These are phyloP conservation scores for Vigna mungo DNA, from an alignment of 306 rosid species.

Conservation along the genomic window DNA sequence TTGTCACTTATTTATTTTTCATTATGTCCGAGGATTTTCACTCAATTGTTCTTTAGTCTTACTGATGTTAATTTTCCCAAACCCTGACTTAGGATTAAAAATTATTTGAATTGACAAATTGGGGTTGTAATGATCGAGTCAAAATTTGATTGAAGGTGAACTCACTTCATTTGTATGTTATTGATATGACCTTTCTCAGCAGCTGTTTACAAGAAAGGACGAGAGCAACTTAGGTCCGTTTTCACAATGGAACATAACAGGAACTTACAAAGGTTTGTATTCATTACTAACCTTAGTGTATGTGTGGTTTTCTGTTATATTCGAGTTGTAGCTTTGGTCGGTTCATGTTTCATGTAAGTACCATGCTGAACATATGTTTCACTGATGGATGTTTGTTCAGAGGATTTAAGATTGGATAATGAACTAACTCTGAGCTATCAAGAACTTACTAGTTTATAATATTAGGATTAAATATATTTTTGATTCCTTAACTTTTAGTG, in stretches of 20 bases:
- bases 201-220: conserved; percentile 73
- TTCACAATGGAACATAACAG: conserved; percentile 90
- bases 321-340: conserved; percentile 32
- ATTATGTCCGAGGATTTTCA: conserved; percentile 20
- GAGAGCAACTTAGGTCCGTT: conserved; percentile 76
- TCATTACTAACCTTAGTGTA: conserved; percentile 21
- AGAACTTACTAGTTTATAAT: background rate
- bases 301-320: conserved; percentile 19
- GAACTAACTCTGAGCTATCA: conserved; percentile 11
- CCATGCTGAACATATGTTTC: conserved; percentile 6
- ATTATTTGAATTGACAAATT: conserved; percentile 13
- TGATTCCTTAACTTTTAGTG: too few relatives aligned
- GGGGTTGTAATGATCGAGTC: conserved; percentile 19
- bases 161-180: conserved; percentile 26
- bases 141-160: conserved; percentile 43
- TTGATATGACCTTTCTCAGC: conserved; percentile 60
- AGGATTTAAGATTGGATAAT: conserved; percentile 13
- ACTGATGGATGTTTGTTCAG: background rate
- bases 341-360: conserved; percentile 13
- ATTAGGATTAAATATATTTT: too few relatives aligned
- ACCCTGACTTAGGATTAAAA: conserved; percentile 4
- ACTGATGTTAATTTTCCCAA: conserved; percentile 19
- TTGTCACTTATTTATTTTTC: conserved; percentile 15
- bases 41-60: conserved; percentile 4
- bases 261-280: conserved; percentile 91